Conservation (phyloP, 2,329 filamentous ascomycete species). For the Aspergillus tanneri region DNA sequence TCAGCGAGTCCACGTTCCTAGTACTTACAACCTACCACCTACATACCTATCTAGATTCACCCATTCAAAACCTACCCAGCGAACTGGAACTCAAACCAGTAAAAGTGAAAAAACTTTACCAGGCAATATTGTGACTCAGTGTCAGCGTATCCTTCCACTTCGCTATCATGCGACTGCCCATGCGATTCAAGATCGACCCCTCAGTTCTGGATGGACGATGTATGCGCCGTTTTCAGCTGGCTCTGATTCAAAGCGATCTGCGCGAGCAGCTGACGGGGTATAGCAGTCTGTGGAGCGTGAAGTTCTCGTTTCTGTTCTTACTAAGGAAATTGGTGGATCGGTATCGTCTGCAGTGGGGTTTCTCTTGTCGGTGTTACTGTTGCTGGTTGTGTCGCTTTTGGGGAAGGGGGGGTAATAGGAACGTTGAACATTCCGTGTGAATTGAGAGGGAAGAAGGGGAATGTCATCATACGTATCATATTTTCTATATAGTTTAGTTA, state of each 20-base stretch:
- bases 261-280: slow-evolving; percentile 6
- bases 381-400: background rate
- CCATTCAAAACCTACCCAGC: too few relatives aligned
- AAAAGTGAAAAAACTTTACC: background rate
- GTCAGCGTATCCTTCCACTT: background rate
- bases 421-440: slow-evolving; percentile 4
- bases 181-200: background rate
- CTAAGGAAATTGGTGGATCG: slow-evolving; percentile 4
- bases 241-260: background rate
- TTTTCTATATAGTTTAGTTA: too few relatives aligned
- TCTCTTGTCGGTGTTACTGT: slow-evolving; percentile 5
- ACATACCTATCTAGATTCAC: too few relatives aligned
- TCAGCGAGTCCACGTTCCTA: background rate
- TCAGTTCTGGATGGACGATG: background rate
- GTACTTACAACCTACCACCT: background rate
- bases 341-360: slow-evolving; percentile 3
- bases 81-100: too few relatives aligned
- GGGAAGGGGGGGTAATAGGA: background rate
- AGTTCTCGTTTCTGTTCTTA: slow-evolving; percentile 10
- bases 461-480: too few relatives aligned
- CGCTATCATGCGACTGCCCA: background rate
- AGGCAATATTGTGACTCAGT: background rate
- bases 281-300: slow-evolving; percentile 2
- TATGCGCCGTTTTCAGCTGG: background rate
- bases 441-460: background rate